Evolutionary conservation across 2,329 filamentous ascomycete species (phyloP), one percentile per base, ranked within the genome.

Genomic region (Zymoseptoria crescenta): DNA sequence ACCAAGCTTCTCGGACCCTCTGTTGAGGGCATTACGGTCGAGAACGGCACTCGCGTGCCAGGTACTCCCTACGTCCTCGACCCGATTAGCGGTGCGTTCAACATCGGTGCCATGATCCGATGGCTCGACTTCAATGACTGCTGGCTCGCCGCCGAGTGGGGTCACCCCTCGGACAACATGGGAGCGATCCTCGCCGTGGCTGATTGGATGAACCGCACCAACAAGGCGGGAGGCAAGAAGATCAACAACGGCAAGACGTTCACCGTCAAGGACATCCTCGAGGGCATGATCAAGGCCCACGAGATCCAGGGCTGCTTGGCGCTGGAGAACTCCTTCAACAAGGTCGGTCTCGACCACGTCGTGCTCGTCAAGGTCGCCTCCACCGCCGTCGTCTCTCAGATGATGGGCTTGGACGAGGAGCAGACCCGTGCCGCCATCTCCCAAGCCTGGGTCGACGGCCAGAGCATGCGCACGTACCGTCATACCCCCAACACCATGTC

Each of bases 51-150:
- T 70, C 90, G 87, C 73, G 90, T 99, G 51, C 90, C 89, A 49
- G 94, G 94, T 65, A 97, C 94, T 30, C 85, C 88, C 67, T 97
- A 93, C 80, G 87, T 95, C 78, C 86, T 99, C 68, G 94, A 97
- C 75, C 94, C 94, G 48, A 86, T 97, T 74, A 93, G 93, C 70
- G 94, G 88, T 64, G 94, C 94, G 65, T 97, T 99, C 85, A 97
- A 97, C 83, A 97, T 99, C 70, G 94, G 94, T 70, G 89, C 94
- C 71, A 96, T 96, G 87, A 96, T 99, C 79, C 85, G 94, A 73
- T 99, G 94, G 94, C 85, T 99, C 71, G 94, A 99, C 80, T 99
- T 97, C 84, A 99, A 99, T 76, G 94, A 99, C 83, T 97, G 94
- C 85, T 99, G 93, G 94, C 83, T 97, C 65, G 94, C 93, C 51